Evolutionary conservation across 768 basidiomycete genomes (phyloP), one percentile per base, ranked within the genome.

Genomic region (Rhodocollybia butyracea): DNA sequence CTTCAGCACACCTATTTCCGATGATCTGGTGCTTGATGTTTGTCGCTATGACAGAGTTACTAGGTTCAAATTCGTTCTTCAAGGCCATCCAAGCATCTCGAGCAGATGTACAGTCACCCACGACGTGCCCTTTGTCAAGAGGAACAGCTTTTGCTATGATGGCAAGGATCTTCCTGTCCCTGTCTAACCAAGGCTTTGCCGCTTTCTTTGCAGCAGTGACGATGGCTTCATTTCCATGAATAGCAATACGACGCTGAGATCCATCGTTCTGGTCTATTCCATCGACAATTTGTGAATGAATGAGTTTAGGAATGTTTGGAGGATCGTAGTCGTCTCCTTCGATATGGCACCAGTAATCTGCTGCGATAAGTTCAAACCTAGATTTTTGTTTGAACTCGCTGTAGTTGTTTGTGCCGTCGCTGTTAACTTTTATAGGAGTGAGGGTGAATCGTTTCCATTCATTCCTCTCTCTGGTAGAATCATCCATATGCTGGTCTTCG

Each of bases 61-160:
- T 15, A 0, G 61, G 58, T 34, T 59, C 54, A 30, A 57, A 61
- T n/a, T 57, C 56, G 30, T 55, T 56, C 39, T 59, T 59, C n/a
- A 61, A 50, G 0, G 61, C 58, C 1, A 43, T 17, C 58, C 61
- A 61, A 2, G 56, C 51, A 0, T 59, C 51, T 24, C 57, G 57
- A 0, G 60, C 60, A 0, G 55, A 51, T 15, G 39, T 48, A 41
- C 57, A 58, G 22, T 56, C 57, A 2, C 39, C 34, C 11, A 61
- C 50, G 36, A 61, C 51, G 40, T 58, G 54, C 8, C 58, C 48
- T n/a, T 55, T 57, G 17, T 2, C 38, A 15, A 1, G 5, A 13
- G 59, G 61, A 19, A 61, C 43, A 1, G 58, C 58, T 31, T 59
- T 56, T 10, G 51, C 40, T 22, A 61, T 61, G 32, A 57, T 39